Evolutionary conservation across 768 basidiomycete genomes (phyloP).

Genomic region (Russula vinacea): DNA sequence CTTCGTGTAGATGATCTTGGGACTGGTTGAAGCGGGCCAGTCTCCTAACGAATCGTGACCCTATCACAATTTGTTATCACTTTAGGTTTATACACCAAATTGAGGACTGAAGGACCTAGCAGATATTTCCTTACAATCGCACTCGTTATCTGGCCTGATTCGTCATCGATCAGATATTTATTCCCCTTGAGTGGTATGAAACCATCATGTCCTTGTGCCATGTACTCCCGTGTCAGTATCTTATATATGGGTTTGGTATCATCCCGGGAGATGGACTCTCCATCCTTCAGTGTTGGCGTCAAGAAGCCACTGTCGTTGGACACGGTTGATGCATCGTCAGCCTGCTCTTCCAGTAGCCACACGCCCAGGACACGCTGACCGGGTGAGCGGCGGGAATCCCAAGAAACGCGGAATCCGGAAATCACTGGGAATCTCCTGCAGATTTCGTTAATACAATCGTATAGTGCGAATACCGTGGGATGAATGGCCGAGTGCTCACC

Average conservation of each 20-base stretch:
- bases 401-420: constrained; percentile 77
- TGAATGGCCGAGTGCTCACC: constrained; percentile 43
- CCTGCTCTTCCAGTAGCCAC: constrained; percentile 47
- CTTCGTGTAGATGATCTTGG: constrained; percentile 40
- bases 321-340: constrained; percentile 17
- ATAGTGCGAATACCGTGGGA: background rate
- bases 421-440: constrained; percentile 82
- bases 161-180: constrained; percentile 74
- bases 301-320: constrained; percentile 28
- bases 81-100: background rate
- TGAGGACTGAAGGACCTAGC: constrained; percentile 49
- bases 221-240: constrained; percentile 82
- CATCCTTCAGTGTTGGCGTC: constrained; percentile 41
- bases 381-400: constrained; percentile 76
- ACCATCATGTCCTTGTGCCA: constrained; percentile 83
- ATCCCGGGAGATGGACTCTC: constrained; percentile 52
- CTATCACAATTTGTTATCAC: constrained; percentile 38
- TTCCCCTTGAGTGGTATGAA: constrained; percentile 64
- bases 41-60: constrained; percentile 70
- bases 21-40: constrained; percentile 45
- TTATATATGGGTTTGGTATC: constrained; percentile 60
- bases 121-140: constrained; percentile 79
- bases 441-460: background rate
- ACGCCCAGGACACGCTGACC: constrained; percentile 73
- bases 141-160: constrained; percentile 76